Conservation (phyloP, 805 yeast species). For the Barnettozyma californica region DNA sequence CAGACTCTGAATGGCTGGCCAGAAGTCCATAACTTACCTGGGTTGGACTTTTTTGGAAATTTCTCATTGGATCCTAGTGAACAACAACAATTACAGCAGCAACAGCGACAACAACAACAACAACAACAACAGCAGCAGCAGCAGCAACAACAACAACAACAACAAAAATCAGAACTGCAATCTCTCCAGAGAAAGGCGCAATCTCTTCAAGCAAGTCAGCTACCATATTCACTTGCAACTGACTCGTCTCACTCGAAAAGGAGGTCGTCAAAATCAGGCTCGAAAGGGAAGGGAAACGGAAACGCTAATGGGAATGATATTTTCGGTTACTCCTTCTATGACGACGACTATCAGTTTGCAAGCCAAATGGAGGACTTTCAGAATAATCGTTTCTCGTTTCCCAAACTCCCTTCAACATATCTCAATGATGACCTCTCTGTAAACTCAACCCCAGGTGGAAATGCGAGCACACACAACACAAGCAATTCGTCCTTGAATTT, state of each 20-base stretch:
- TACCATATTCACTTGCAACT: background rate
- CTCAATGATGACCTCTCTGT: conserved; percentile 15
- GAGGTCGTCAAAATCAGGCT: background rate
- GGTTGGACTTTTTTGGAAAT: conserved; percentile 21
- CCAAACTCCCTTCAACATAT: conserved; percentile 22
- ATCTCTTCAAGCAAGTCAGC: background rate
- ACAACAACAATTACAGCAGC: background rate
- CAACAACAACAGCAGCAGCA: background rate
- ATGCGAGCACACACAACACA: conserved; percentile 3
- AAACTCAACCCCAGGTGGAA: conserved; percentile 8
- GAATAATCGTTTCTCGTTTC: conserved; percentile 18
- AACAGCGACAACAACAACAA: background rate
- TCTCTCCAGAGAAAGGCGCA: background rate
- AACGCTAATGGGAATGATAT: conserved; percentile 14
- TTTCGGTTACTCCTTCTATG: conserved; percentile 27
- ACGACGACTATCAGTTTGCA: conserved; percentile 22
- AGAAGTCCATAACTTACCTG: conserved; percentile 21
- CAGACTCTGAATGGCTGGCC: conserved; percentile 19
- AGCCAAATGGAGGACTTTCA: conserved; percentile 18
- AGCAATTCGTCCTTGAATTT: conserved; percentile 3
- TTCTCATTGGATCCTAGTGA: conserved; percentile 12
- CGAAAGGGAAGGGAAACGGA: background rate
- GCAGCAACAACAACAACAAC: background rate
- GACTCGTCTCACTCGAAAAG: background rate
- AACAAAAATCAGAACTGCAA: background rate